Evolutionary conservation across 1,284 basidiomycete species (phyloP).

Genomic region (Naganishia liquefaciens): DNA sequence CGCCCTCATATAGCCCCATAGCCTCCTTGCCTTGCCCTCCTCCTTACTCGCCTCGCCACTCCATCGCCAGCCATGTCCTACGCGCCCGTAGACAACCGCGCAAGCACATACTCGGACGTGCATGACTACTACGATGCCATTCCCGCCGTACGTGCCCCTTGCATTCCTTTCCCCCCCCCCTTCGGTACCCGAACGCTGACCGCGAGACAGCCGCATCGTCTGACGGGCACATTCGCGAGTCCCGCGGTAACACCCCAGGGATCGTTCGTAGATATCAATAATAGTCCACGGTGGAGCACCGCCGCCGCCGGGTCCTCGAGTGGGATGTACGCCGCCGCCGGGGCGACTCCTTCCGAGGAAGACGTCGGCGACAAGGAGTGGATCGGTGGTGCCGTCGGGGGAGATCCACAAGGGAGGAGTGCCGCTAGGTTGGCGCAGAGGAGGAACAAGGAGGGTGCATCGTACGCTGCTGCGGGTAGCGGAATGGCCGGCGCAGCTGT

Average conservation of each 20-base stretch:
- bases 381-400: conserved; percentile 39
- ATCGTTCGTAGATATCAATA: conserved; percentile 24
- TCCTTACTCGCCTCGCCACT: neutral
- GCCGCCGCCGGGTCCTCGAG: conserved; percentile 9
- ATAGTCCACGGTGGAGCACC: conserved; percentile 28
- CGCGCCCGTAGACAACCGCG: neutral
- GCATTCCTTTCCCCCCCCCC: no score
- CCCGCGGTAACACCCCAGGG: conserved; percentile 25
- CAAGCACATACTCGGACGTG: conserved; percentile 30
- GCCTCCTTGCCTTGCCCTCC: neutral
- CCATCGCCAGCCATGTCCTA: neutral
- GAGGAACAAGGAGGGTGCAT: conserved; percentile 38
- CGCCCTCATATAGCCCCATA: neutral
- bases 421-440: conserved; percentile 37
- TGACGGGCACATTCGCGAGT: conserved; percentile 23
- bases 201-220: conserved; percentile 5
- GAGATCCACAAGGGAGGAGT: conserved; percentile 39
- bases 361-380: conserved; percentile 10
- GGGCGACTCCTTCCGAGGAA: conserved; percentile 20
- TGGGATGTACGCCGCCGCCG: conserved; percentile 20
- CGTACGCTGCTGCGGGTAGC: conserved; percentile 37
- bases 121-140: conserved; percentile 36
- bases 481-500: conserved; percentile 9
- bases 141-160: conserved; percentile 38
- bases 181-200: neutral